Base-by-base conservation (phyloP, 441 rosid species). In the Adansonia grandidieri region DNA sequence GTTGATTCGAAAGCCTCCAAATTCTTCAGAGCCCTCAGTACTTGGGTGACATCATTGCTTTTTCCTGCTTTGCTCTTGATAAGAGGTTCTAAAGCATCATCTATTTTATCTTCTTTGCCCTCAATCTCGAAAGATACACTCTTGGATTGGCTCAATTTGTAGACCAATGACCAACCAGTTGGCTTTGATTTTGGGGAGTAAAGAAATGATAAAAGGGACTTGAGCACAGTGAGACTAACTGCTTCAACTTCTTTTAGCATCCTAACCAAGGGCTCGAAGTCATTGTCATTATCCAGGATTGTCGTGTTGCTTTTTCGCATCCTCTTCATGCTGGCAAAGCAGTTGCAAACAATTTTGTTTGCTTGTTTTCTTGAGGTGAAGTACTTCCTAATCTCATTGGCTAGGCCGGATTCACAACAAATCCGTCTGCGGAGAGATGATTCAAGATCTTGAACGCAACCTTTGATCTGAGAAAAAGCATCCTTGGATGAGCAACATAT, bases 1-100 rank as follows among this genome's bases (percentile, higher is more conserved):
- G 40, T 71, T 2, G 76, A 65, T 47, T 81, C 80, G 3, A 84
- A 42, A 8, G 76, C 64, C 60, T 82, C 80, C 68, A 79, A 37
- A 66, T 65, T 77, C 74, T 78, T 69, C 68, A 72, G 6, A 5
- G 71, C 5, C 54, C 14, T 73, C 1, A 69, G 69, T 24, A 77
- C 40, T 77, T 71, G 71, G 3, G 9, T 4, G 7, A 8, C 7
- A 28, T 28, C 77, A 9, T 70, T 57, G 75, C 37, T 67, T 63
- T 80, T 78, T 67, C 73, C 62, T 17, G 63, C 53, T 51, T 80
- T 81, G 20, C 63, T 62, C 45, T 67, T 47, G 50, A 70, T 70
- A 17, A 70, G 58, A 70, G 15, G 42, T 14, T 73, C 57, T 66
- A 80, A 62, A 37, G 11, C 50, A 14, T 62, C 20, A 66, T 77